A percentile compares a stretch with the other conserved stretches of the same genome.
Evolutionary conservation across 192 early-diverging fungal species (phyloP).

Genomic region (Podila epicladia): DNA sequence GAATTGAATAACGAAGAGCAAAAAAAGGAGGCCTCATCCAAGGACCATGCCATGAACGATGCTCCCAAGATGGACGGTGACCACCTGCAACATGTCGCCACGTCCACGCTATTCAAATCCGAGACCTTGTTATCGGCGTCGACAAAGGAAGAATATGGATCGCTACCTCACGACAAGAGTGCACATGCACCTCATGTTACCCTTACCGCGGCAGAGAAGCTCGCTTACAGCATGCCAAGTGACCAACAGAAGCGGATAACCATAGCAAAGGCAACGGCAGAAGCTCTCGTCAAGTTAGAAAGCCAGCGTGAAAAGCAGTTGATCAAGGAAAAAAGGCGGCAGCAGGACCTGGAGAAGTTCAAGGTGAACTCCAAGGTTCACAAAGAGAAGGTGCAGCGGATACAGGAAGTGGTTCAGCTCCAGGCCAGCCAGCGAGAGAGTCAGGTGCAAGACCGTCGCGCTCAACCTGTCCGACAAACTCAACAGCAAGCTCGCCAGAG

Average conservation of each 20-base stretch:
- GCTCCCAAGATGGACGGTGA: no score
- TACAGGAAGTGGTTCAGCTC: conserved; percentile 15
- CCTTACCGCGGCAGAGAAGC: neutral
- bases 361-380: conserved; percentile 19
- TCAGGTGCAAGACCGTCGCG: conserved; percentile 34
- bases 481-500: conserved; percentile 36
- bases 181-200: neutral
- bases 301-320: conserved; percentile 10
- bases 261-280: conserved; percentile 13
- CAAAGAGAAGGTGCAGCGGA: conserved; percentile 25
- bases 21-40: no score
- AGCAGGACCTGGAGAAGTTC: conserved; percentile 32
- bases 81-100: no score
- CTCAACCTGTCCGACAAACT: conserved; percentile 38
- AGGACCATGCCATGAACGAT: no score
- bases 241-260: conserved; percentile 17
- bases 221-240: conserved; percentile 12
- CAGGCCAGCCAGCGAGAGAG: conserved; percentile 9
- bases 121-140: neutral
- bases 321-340: conserved; percentile 11
- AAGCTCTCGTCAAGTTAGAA: conserved; percentile 9
- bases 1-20: no score
- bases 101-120: no score
- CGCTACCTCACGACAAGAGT: no score
- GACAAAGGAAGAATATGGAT: neutral